Conservation (phyloP, 208 protist species). For the Leptomonas seymouri region DNA sequence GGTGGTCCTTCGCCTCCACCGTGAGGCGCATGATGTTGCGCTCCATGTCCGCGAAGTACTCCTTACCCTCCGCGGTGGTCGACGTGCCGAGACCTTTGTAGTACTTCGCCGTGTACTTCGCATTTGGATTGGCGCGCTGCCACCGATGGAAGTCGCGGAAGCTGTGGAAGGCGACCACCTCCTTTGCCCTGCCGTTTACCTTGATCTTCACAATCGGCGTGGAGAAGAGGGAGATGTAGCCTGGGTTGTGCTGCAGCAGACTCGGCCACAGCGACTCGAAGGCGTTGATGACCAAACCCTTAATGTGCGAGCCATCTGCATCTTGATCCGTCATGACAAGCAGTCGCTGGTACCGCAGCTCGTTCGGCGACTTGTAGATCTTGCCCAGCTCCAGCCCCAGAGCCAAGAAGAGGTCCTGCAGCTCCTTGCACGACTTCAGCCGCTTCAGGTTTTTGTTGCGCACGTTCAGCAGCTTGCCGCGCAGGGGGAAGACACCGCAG, state of each 20-base stretch:
- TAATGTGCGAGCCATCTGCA: conserved; percentile 99
- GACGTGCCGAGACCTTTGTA: conserved; percentile 99
- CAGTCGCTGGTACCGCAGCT: conserved; percentile 98
- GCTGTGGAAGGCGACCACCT: conserved; percentile 97
- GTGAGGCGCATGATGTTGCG: conserved; percentile 94
- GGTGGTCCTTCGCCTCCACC: conserved; percentile 87
- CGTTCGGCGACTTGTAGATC: conserved; percentile 65
- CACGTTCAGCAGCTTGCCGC: conserved; percentile 98
- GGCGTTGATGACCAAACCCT: conserved; percentile 99
- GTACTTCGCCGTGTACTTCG: conserved; percentile 96
- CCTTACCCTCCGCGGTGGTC: conserved; percentile 97
- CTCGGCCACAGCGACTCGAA: conserved; percentile 99
- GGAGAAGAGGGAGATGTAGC: conserved; percentile 97
- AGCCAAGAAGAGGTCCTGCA: conserved; percentile 89
- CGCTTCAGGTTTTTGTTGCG: conserved; percentile 93
- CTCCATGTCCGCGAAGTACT: conserved; percentile 99
- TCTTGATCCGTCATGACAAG: conserved; percentile 99
- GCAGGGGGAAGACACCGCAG: conserved; percentile 98
- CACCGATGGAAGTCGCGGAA: conserved; percentile 98
- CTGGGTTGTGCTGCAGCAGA: conserved; percentile 91
- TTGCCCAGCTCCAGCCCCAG: conserved; percentile 85
- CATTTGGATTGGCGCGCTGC: conserved; percentile 79
- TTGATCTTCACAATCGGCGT: conserved; percentile 99
- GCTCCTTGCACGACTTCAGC: conserved; percentile 94
- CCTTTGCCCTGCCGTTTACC: conserved; percentile 69